A percentile compares a stretch with the other conserved stretches of the same genome.
These are phyloP conservation scores for Penicillium brasilianum DNA, from an alignment of 2,329 filamentous ascomycete genomes.

Conservation along the genomic window DNA sequence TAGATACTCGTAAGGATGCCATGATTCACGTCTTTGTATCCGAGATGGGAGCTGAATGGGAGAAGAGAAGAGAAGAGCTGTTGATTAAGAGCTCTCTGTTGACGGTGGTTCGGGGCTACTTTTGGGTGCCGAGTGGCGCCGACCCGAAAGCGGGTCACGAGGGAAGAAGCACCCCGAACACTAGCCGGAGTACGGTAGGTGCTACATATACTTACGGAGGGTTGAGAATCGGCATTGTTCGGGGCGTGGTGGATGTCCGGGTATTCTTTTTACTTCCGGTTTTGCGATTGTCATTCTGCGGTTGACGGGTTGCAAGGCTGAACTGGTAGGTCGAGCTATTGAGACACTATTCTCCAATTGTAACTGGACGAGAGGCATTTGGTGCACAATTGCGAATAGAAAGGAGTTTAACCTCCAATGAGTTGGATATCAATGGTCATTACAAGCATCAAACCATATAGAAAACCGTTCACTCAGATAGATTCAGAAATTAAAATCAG, in stretches of 20 bases:
- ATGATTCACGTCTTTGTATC: constrained; percentile 18
- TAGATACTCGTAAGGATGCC: constrained; percentile 33
- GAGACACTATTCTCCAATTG: neutral
- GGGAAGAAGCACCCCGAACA: neutral
- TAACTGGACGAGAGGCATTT: neutral
- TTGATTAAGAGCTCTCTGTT: constrained; percentile 17
- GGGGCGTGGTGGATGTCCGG: neutral
- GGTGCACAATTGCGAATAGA: neutral
- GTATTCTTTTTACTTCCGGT: constrained; percentile 1
- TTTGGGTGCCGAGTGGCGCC: constrained; percentile 34
- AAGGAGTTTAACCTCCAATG: neutral
- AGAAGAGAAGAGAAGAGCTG: neutral
- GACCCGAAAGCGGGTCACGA: constrained; percentile 4
- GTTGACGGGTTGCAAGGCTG: neutral
- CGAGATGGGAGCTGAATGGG: neutral
- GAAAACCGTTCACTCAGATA: neutral
- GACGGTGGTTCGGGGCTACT: constrained; percentile 35
- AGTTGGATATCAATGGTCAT: neutral
- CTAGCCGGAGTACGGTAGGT: no score
- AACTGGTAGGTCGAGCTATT: neutral
- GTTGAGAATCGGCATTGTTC: neutral
- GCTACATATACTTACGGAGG: neutral
- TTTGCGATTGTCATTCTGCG: neutral
- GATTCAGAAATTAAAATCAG: constrained; percentile 38
- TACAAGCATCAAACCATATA: neutral